Conservation (phyloP, 805 yeast genomes). For the Spathaspora hagerdaliae region DNA sequence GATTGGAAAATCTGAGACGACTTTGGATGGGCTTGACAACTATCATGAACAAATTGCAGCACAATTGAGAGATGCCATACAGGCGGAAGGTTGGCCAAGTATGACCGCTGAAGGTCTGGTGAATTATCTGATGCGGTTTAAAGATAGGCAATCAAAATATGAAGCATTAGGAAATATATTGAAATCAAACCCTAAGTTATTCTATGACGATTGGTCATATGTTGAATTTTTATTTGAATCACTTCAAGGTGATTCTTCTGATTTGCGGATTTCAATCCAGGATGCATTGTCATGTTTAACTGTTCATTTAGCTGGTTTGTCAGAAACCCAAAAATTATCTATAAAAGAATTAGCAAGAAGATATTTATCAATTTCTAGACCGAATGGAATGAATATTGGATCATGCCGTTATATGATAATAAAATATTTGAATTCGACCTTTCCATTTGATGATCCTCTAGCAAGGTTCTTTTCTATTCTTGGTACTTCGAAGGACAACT, state of each 20-base stretch:
- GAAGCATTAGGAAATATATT: conserved; percentile 74
- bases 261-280: conserved; percentile 64
- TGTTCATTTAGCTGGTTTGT: conserved; percentile 40
- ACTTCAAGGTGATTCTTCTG: conserved; percentile 57
- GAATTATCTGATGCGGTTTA: conserved; percentile 27
- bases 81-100: conserved; percentile 60
- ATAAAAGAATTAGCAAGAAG: conserved; percentile 37
- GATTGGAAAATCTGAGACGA: conserved; percentile 32
- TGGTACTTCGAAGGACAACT: conserved; percentile 52
- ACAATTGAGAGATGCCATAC: conserved; percentile 49
- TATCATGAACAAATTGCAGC: conserved; percentile 45
- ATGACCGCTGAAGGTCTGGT: conserved; percentile 31
- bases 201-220: conserved; percentile 45
- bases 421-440: conserved; percentile 59
- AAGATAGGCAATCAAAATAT: conserved; percentile 62
- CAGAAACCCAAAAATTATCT: conserved; percentile 31
- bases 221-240: conserved; percentile 70
- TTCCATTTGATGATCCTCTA: conserved; percentile 62
- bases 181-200: conserved; percentile 38
- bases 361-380: conserved; percentile 19
- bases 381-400: conserved; percentile 26
- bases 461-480: conserved; percentile 66
- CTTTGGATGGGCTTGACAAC: conserved; percentile 12
- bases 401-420: conserved; percentile 61
- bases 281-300: conserved; percentile 63